These are phyloP conservation scores for Axilococcus clingmanii DNA, from an alignment of 139 green algal species.

Conservation along the genomic window DNA sequence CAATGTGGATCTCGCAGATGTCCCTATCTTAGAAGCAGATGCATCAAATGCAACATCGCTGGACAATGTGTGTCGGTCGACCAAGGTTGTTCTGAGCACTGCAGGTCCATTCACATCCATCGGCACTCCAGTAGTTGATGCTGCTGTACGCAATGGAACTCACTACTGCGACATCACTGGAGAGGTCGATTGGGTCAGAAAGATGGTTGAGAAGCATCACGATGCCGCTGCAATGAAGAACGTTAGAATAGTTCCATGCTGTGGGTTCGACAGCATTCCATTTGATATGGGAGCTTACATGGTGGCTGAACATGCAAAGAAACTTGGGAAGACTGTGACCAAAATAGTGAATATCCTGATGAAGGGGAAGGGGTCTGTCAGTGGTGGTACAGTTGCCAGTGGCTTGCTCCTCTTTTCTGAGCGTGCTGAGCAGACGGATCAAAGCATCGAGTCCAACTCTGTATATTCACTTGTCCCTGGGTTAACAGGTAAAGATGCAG, in stretches of 20 bases:
- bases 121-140: slow-evolving; percentile 62
- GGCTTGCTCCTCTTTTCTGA: slow-evolving; percentile 1
- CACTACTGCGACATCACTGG: slow-evolving; percentile 90
- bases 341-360: slow-evolving; percentile 29
- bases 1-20: slow-evolving; percentile 29
- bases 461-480: slow-evolving; percentile 11
- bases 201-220: slow-evolving; percentile 48
- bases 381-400: slow-evolving; percentile 52
- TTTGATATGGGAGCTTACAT: slow-evolving; percentile 67
- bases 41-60: slow-evolving; percentile 43
- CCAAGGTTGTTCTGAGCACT: slow-evolving; percentile 59
- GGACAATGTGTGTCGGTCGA: slow-evolving; percentile 30
- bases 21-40: slow-evolving; percentile 58
- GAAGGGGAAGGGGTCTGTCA: slow-evolving; percentile 29
- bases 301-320: slow-evolving; percentile 36
- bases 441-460: neutral
- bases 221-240: slow-evolving; percentile 36
- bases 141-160: slow-evolving; percentile 49
- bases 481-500: slow-evolving; percentile 4
- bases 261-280: slow-evolving; percentile 81
- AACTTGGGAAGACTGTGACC: slow-evolving; percentile 32
- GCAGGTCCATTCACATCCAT: slow-evolving; percentile 57
- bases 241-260: slow-evolving; percentile 59
- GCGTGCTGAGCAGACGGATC: neutral
- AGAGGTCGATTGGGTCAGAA: slow-evolving; percentile 58